Base-by-base conservation (phyloP, 129 eudicot genomes). In the Chrysanthemum makinoi region DNA sequence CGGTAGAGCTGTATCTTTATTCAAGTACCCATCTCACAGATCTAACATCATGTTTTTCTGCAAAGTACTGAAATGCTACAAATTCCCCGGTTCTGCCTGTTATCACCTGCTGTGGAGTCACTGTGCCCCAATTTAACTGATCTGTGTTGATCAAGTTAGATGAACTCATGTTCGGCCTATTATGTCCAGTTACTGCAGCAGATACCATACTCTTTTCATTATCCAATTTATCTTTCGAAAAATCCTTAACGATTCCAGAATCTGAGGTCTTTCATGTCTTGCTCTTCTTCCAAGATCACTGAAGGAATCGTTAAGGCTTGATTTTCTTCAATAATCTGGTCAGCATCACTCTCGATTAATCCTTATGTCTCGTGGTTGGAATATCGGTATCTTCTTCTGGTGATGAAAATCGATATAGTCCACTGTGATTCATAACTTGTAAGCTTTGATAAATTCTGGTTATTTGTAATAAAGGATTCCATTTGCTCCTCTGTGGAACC, bases 401-500 rank as follows among this genome's bases (percentile, higher is more conserved):
- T 66, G 80, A 17, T 49, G 72, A 22, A 39, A 54, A 61, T 54
- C 52, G 82, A 51, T 62, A 90, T 80, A 15, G 85, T 75, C 97
- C 97, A 91, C 8, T 24, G 43, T 26, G 80, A 30, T 84, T 91
- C 96, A 44, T 86, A 84, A 52, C 20, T 65, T 9, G 97, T 96
- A 72, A 88, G 88, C 65, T 86, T 82, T 51, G 80, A 85, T 52
- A 91, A 62, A 65, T 91, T 86, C 75, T 88, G 93, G 84, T 88
- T 84, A 33, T 84, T 86, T 66, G 83, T 33, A 53, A 88, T 77
- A 71, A 91, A 88, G 47, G 68, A 79, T 48, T 91, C 97, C 22
- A 79, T 80, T 71, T 88, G 90, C 73, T 82, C 96, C 72, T 86
- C 88, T 0, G 88, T 84, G 13, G 96, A 85, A 68, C 96, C 96